Conservation (phyloP, 257 asterid species). For the Gentiana straminea region DNA sequence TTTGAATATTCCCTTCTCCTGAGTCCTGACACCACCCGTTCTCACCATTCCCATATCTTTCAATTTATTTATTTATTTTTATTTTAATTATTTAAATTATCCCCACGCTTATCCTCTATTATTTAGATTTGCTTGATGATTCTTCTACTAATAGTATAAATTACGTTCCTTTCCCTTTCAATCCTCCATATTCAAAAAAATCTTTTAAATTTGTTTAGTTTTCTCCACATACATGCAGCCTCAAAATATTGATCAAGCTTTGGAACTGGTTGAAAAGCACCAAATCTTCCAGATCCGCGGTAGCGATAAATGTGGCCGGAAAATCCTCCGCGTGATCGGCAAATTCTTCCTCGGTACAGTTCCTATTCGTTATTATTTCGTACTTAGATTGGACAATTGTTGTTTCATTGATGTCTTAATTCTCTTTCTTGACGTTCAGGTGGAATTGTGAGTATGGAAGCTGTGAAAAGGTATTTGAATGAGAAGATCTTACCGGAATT, state of each 20-base stretch:
- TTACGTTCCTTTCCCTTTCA: too few species aligned
- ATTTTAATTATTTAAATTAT: too few species aligned
- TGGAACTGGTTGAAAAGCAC: constrained; percentile 36
- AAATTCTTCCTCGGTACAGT: constrained; percentile 74
- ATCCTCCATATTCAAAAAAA: too few species aligned
- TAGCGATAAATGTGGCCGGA: constrained; percentile 57
- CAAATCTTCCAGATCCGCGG: constrained; percentile 67
- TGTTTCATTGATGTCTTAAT: not conserved
- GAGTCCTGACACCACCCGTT: too few species aligned
- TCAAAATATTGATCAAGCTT: constrained; percentile 9
- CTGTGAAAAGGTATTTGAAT: constrained; percentile 52
- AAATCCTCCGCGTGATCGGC: constrained; percentile 59
- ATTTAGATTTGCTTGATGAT: too few species aligned
- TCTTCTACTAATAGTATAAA: too few species aligned
- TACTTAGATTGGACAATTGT: not conserved
- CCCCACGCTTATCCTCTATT: too few species aligned
- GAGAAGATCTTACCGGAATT: constrained; percentile 47
- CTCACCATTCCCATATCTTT: too few species aligned
- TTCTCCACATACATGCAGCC: not conserved
- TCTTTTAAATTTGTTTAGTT: too few species aligned
- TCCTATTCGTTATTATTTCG: not conserved
- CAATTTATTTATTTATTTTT: too few species aligned
- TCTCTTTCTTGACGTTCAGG: constrained; percentile 18
- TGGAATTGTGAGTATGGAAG: constrained; percentile 39
- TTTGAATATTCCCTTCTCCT: too few species aligned